Conservation (phyloP, 805 yeast species). For the Teunomyces aglyptinius region DNA sequence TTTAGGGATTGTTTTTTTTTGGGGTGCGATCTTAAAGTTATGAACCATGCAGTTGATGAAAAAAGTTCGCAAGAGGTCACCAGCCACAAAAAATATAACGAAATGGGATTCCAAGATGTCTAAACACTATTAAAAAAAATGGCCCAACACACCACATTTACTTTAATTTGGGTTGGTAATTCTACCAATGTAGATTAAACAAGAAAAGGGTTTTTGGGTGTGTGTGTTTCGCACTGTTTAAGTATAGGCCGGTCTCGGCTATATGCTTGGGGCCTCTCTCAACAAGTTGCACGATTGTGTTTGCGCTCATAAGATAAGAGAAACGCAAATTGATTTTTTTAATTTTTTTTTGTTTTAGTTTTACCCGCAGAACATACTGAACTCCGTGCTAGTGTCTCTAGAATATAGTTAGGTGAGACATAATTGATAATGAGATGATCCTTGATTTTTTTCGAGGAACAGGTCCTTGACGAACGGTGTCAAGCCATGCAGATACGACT, state of each 20-base stretch:
- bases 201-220: neutral
- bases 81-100: neutral
- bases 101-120: neutral
- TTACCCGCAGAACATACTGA: too few relatives aligned
- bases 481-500: neutral
- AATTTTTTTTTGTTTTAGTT: too few relatives aligned
- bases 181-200: neutral
- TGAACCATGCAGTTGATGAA: constrained; percentile 1
- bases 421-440: too few relatives aligned
- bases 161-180: neutral
- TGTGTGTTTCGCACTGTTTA: neutral
- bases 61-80: neutral
- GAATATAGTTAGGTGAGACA: too few relatives aligned
- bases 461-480: too few relatives aligned
- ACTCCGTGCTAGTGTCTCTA: too few relatives aligned
- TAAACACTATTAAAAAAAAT: neutral
- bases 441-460: too few relatives aligned
- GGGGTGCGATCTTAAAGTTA: neutral
- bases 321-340: too few relatives aligned
- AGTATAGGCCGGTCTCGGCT: too few relatives aligned
- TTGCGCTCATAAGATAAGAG: too few relatives aligned
- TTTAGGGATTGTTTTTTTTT: neutral
- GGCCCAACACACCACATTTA: neutral
- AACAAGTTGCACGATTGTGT: too few relatives aligned
- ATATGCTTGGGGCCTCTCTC: too few relatives aligned